Base-by-base conservation (phyloP, 2,329 filamentous ascomycete species). In the Ascochyta koolunga region DNA sequence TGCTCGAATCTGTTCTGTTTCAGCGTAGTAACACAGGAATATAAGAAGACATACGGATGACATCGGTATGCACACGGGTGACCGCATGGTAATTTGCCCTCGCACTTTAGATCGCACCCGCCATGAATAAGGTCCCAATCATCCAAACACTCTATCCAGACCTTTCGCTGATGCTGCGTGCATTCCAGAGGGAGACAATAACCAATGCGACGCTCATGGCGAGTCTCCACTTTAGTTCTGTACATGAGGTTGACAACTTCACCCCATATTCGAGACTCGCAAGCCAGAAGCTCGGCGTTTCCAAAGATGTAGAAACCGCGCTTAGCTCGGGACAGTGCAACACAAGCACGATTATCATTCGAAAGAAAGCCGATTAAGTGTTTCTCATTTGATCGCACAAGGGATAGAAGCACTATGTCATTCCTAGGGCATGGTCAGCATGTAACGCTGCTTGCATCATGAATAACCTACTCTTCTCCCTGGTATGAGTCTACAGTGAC, bases 401-500 rank as follows among this genome's bases (percentile, higher is more conserved):
- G 78, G 0, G 92, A 96, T 0, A 96, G 77, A 2, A 96, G 70
- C 9, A 97, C 81, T 8, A 96, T 80, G 21, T 93, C 89, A 58
- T 96, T 96, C 69, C 41, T 47, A 21, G 15, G n/a, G 27, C 4
- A 5, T 4, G 3, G 25, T 41, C 5, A 47, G 44, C 2, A 45
- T 40, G 10, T 13, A 18, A 10, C 5, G 3, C 25, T 7, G 6
- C 5, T 13, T 11, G 16, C 11, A 15, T n/a, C 9, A 18, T 2
- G 38, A 21, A 2, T 24, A 1, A 33, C 51, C 9, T 44, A 44
- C 53, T 56, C 54, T 37, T 56, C 54, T 11, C 92, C 92, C 71
- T 96, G 92, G 66, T 93, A 96, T 0, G 89, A 90, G 66, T 96
- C 93, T 0, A 97, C 90, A 0, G 92, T 96, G 29, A 85, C 84